Conservation (phyloP, 2,329 filamentous ascomycete genomes). For the Fusarium devonianum region DNA sequence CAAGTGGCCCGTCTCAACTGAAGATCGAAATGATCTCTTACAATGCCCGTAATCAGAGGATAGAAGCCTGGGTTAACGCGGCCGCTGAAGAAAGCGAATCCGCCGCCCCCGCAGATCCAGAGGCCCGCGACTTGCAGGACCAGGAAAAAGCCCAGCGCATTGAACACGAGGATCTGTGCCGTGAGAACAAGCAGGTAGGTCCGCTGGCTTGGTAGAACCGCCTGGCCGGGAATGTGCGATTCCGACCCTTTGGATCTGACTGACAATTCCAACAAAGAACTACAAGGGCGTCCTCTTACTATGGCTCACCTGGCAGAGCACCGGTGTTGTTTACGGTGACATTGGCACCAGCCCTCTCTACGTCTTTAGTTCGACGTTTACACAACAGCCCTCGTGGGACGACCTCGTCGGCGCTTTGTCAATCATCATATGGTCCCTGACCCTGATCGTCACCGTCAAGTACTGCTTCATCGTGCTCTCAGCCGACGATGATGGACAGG, state of each 20-base stretch:
- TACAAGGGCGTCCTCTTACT: slow-evolving; percentile 40
- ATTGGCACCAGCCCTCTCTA: slow-evolving; percentile 74
- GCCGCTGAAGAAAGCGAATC: slow-evolving; percentile 37
- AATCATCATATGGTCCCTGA: slow-evolving; percentile 73
- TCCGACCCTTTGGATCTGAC: slow-evolving; percentile 13
- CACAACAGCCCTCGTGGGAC: slow-evolving; percentile 59
- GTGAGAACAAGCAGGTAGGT: slow-evolving; percentile 41
- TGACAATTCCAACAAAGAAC: slow-evolving; percentile 26
- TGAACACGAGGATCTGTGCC: slow-evolving; percentile 41
- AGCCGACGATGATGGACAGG: slow-evolving; percentile 75
- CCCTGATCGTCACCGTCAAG: slow-evolving; percentile 73
- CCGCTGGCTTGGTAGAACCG: neutral
- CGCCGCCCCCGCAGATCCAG: slow-evolving; percentile 34
- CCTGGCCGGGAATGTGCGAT: slow-evolving; percentile 1
- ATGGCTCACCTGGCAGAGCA: slow-evolving; percentile 69
- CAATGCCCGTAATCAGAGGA: slow-evolving; percentile 37
- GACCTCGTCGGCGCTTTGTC: slow-evolving; percentile 71
- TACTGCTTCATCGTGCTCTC: slow-evolving; percentile 71
- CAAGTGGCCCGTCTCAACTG: slow-evolving; percentile 27
- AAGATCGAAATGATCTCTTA: slow-evolving; percentile 38
- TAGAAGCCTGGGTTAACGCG: slow-evolving; percentile 37
- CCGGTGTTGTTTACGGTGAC: slow-evolving; percentile 74
- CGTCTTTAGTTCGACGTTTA: slow-evolving; percentile 74
- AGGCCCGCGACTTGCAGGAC: slow-evolving; percentile 40
- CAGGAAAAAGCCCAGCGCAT: slow-evolving; percentile 43